Conservation (phyloP, 2,329 filamentous ascomycete species). For the Aspergillus bombycis region DNA sequence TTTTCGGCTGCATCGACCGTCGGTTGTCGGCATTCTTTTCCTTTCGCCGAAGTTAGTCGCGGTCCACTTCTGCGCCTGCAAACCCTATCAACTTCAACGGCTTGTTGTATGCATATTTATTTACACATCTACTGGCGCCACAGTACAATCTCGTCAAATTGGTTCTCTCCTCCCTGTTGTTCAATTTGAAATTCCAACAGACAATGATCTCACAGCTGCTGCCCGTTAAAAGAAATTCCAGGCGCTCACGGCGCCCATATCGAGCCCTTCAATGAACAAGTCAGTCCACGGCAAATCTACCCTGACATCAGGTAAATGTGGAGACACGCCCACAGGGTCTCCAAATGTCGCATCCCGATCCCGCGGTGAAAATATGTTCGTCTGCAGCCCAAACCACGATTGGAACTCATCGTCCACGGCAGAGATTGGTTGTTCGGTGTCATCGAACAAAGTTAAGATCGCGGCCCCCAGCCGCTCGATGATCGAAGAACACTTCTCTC, state of each 20-base stretch:
- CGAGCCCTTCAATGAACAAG: constrained; percentile 15
- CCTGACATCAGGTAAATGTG: constrained; percentile 12
- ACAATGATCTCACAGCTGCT: neutral
- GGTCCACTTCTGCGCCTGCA: neutral
- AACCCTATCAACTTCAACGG: no score
- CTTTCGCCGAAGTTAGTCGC: neutral
- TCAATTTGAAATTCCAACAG: neutral
- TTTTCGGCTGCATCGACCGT: neutral
- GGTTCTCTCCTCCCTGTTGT: no score
- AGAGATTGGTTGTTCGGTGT: constrained; percentile 9
- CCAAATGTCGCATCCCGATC: neutral
- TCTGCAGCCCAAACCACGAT: constrained; percentile 28
- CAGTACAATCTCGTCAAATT: no score
- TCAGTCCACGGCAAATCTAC: constrained; percentile 19
- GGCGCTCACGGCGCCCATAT: constrained; percentile 15
- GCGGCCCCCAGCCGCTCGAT: constrained; percentile 22
- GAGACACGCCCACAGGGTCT: constrained; percentile 1
- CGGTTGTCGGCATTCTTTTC: neutral
- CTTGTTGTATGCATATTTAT: no score
- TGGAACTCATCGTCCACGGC: constrained; percentile 28
- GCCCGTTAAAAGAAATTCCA: constrained; percentile 12
- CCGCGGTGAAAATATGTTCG: constrained; percentile 10
- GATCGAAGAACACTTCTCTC: constrained; percentile 22
- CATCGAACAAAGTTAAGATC: constrained; percentile 21
- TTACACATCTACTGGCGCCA: no score